These are phyloP conservation scores for Backusella mclennaniae DNA, from an alignment of 192 early-diverging fungal species.

Conservation along the genomic window DNA sequence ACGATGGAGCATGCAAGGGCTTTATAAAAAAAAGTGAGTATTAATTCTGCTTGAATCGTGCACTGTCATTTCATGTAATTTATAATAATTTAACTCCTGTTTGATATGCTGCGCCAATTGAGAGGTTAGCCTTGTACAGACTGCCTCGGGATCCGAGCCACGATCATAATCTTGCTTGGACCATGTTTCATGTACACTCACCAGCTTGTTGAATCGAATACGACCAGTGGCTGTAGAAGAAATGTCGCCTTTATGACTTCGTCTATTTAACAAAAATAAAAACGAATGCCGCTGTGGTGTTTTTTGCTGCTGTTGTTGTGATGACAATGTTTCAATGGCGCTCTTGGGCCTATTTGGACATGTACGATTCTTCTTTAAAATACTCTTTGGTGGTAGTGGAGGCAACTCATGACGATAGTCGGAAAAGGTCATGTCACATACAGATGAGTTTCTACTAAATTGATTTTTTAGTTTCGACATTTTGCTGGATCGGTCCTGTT, in stretches of 20 bases:
- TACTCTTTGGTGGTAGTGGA: neutral
- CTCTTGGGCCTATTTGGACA: neutral
- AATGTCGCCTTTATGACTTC: neutral
- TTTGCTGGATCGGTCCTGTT: neutral
- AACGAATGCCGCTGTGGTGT: neutral
- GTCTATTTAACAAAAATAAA: neutral
- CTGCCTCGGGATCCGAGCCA: slow-evolving; percentile 75
- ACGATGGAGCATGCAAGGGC: neutral
- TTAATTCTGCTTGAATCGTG: slow-evolving; percentile 71
- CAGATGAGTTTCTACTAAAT: slow-evolving; percentile 5
- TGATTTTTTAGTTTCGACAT: neutral
- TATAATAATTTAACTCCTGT: slow-evolving; percentile 92
- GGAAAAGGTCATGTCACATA: neutral
- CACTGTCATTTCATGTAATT: slow-evolving; percentile 88
- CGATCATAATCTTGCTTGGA: slow-evolving; percentile 85
- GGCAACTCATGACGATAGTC: neutral
- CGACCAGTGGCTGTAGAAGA: neutral
- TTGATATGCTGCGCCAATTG: slow-evolving; percentile 84
- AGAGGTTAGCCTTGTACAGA: slow-evolving; percentile 78
- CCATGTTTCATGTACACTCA: slow-evolving; percentile 60
- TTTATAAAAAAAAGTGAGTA: slow-evolving; percentile 60
- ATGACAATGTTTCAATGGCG: neutral
- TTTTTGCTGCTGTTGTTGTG: neutral
- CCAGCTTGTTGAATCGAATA: slow-evolving; percentile 12
- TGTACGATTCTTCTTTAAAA: neutral